A percentile compares a stretch with the other conserved stretches of the same genome.
Conservation (phyloP, 352 stramenopile genomes). For the Globisporangium nagaii region DNA sequence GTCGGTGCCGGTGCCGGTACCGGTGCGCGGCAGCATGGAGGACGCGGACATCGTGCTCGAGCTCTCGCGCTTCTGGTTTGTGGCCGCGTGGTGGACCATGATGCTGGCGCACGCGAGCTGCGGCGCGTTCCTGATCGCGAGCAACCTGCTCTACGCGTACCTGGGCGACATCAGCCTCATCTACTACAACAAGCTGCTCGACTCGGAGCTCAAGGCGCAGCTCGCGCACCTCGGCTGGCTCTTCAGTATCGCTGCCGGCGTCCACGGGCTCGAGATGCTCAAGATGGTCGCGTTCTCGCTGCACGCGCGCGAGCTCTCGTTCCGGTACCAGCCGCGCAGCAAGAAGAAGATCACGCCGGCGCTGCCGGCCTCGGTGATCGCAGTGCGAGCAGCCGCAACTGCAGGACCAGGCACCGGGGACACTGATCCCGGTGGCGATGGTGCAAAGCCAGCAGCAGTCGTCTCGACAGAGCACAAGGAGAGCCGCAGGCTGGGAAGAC, state of each 20-base stretch:
- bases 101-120: constrained; percentile 19
- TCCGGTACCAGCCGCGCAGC: constrained; percentile 11
- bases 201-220: constrained; percentile 16
- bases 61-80: constrained; percentile 15
- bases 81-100: constrained; percentile 18
- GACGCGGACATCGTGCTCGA: constrained; percentile 12
- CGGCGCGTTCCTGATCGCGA: constrained; percentile 21
- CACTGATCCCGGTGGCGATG: not conserved
- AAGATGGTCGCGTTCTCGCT: constrained; percentile 26
- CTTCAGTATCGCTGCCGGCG: constrained; percentile 15
- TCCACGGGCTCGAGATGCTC: constrained; percentile 25
- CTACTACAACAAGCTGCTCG: constrained; percentile 42
- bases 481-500: too few relatives aligned
- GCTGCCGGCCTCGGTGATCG: constrained; percentile 7
- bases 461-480: too few relatives aligned
- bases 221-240: constrained; percentile 21
- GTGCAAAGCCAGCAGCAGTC: not conserved
- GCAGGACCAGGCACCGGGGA: not conserved
- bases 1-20: too few relatives aligned
- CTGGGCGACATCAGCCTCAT: constrained; percentile 21
- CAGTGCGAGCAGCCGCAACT: not conserved
- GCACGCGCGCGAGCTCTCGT: constrained; percentile 17
- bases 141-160: constrained; percentile 25
- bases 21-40: not conserved
- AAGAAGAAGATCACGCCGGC: constrained; percentile 5